A percentile compares a stretch with the other conserved stretches of the same genome.
phyloP scores from a whole-genome alignment of 1,139 yeast genomes.

The Yamadazyma atmosphaerica region DNA sequence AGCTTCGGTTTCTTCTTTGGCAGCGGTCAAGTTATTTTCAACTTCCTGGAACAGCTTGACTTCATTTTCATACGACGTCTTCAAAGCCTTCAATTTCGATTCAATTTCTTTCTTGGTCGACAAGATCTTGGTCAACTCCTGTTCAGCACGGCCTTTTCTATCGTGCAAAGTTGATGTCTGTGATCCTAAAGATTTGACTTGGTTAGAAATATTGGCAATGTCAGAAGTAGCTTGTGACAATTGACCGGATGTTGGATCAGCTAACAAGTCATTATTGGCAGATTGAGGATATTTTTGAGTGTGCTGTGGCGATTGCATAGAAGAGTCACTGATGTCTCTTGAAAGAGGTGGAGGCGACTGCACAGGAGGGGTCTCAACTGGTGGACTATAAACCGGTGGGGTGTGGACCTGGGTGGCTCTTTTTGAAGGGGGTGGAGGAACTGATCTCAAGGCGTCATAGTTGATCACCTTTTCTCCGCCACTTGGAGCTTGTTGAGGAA shows the following conservation, averaged over 20 bases:
- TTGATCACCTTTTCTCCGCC: constrained; percentile 28
- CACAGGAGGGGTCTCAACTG: constrained; percentile 12
- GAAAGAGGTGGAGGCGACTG: constrained; percentile 9
- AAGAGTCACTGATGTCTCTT: constrained; percentile 8
- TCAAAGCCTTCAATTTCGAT: constrained; percentile 61
- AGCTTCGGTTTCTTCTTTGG: constrained; percentile 70
- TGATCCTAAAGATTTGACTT: constrained; percentile 71
- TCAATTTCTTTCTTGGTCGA: constrained; percentile 72
- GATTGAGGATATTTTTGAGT: constrained; percentile 7
- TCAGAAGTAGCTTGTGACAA: constrained; percentile 81
- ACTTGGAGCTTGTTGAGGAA: neutral
- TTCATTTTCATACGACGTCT: constrained; percentile 76
- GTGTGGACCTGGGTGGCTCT: constrained; percentile 8
- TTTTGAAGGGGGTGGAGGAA: constrained; percentile 48
- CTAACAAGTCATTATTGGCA: constrained; percentile 50
- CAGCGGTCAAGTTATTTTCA: constrained; percentile 55
- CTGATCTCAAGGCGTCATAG: constrained; percentile 49
- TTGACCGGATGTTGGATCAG: constrained; percentile 63
- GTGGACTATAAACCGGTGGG: constrained; percentile 15
- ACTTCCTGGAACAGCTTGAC: constrained; percentile 72
- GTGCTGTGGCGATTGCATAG: constrained; percentile 8
- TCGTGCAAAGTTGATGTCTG: constrained; percentile 74
- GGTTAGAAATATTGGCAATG: constrained; percentile 83
- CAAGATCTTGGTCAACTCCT: constrained; percentile 67
- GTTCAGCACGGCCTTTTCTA: constrained; percentile 72